Percentiles rank a stretch among this genome's conserved stretches.
phyloP scores from a whole-genome alignment of 1,139 yeast species.

The Saccharomycopsis hybrid region DNA sequence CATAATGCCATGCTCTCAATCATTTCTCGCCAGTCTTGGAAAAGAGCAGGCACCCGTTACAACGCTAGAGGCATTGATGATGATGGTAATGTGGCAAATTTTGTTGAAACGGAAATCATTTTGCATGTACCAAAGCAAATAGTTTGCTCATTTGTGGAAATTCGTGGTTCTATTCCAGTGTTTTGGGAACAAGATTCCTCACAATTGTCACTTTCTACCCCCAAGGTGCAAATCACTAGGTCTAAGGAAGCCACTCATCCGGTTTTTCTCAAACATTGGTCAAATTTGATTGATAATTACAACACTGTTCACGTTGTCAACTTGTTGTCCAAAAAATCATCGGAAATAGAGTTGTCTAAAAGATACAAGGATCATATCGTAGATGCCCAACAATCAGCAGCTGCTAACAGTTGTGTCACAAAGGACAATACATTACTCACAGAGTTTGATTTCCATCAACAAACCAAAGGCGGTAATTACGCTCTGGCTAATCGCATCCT shows the following conservation, averaged over 20 bases:
- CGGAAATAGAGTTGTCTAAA: constrained; percentile 67
- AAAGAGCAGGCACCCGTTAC: constrained; percentile 91
- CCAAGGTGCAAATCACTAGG: constrained; percentile 82
- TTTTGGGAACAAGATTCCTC: constrained; percentile 98
- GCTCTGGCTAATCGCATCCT: constrained; percentile 72
- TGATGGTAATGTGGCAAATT: constrained; percentile 91
- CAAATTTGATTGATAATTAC: constrained; percentile 59
- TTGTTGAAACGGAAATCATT: constrained; percentile 89
- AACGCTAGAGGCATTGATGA: constrained; percentile 95
- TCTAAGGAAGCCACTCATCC: constrained; percentile 91
- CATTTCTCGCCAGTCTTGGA: constrained; percentile 90
- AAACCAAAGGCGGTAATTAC: constrained; percentile 84
- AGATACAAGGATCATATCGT: constrained; percentile 56
- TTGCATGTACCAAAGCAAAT: constrained; percentile 44
- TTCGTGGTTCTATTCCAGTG: constrained; percentile 91
- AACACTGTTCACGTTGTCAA: constrained; percentile 86
- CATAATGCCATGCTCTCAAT: constrained; percentile 62
- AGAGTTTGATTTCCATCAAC: constrained; percentile 90
- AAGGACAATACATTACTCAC: constrained; percentile 53
- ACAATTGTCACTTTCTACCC: constrained; percentile 54
- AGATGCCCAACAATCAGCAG: constrained; percentile 27
- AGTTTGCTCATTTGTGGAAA: constrained; percentile 69
- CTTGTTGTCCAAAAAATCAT: constrained; percentile 68
- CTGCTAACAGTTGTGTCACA: constrained; percentile 19
- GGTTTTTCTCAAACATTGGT: constrained; percentile 77